These are phyloP conservation scores for Wickerhamiella spandovensis DNA, from an alignment of 805 yeast species.

Conservation along the genomic window DNA sequence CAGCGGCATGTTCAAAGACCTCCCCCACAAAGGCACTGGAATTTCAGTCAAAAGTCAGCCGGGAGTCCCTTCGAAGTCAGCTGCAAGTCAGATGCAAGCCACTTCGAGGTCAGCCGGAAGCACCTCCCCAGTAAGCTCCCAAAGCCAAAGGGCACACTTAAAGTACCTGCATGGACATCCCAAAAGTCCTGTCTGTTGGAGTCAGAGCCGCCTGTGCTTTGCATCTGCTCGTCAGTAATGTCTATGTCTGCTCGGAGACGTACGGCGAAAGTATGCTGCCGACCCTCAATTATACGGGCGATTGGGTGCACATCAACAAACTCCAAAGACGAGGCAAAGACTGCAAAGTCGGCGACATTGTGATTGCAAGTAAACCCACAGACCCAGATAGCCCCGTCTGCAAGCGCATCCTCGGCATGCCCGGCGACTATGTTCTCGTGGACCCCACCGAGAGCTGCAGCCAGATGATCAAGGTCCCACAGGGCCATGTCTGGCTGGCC, in stretches of 20 bases:
- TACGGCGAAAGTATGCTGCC: constrained; percentile 95
- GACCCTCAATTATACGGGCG: constrained; percentile 59
- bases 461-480: constrained; percentile 64
- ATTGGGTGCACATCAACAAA: constrained; percentile 68
- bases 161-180: not conserved
- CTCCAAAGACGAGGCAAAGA: constrained; percentile 46
- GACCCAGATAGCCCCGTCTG: constrained; percentile 78
- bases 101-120: no score
- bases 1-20: no score
- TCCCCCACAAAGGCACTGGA: no score
- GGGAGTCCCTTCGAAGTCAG: no score
- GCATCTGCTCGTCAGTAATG: constrained; percentile 54
- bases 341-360: constrained; percentile 70
- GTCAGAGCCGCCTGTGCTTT: constrained; percentile 26
- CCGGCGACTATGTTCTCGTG: constrained; percentile 71
- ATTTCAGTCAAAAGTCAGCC: no score
- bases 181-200: constrained; percentile 20
- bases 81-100: no score
- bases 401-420: constrained; percentile 89
- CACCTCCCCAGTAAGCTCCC: no score
- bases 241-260: constrained; percentile 68
- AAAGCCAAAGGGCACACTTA: no score
- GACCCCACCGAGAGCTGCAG: constrained; percentile 49
- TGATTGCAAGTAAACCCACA: constrained; percentile 82
- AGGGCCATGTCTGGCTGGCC: constrained; percentile 94